Evolutionary conservation across 495 filamentous ascomycete genomes (phyloP), one percentile per base, ranked within the genome.

Genomic region (Daldinia loculata): DNA sequence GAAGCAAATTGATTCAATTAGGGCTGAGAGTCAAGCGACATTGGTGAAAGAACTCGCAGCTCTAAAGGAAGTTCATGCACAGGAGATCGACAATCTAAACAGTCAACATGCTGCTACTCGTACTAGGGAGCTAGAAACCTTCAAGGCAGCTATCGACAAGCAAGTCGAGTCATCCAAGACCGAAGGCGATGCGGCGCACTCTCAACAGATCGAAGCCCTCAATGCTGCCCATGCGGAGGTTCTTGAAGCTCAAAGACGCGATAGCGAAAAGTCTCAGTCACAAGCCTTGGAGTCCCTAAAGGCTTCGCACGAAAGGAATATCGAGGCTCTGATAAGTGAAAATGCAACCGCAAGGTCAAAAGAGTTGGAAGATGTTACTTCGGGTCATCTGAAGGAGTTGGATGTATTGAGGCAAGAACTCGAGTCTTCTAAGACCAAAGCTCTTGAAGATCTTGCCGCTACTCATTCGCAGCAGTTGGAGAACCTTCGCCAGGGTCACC

Each of bases 91-190:
- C 51, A 27, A 63, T 3, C 36, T 77, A 0, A 76, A 77, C 39
- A 59, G 63, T 51, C 74, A 76, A 41, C 74, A 77, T 55, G 75
- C 75, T 36, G 63, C 63, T 30, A 73, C 74, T 32, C 75, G 72
- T 34, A 71, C 75, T 27, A 66, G 69, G 24, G 75, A 76, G 41
- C 57, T 77, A 8, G 74, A 76, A n/a, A 34, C 67, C 7, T 77
- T 77, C 57, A 70, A 76, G 53, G 75, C 75, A 1, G 74, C 74
- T 36, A 51, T 77, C 29, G 71, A 63, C 52, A 76, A 77, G 24
- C 75, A 77, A 56, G 38, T 72, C 15, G 71, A 76, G 43, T 77
- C 75, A 22, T 77, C 75, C 11, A 76, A 77, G 57, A 67, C 60
- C 3, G 75, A 77, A 61, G 75, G 75, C 4, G 45, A 76, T 5